phyloP scores from a whole-genome alignment of 352 stramenopile genomes.

The Phytopythium cucurbitacearum region DNA sequence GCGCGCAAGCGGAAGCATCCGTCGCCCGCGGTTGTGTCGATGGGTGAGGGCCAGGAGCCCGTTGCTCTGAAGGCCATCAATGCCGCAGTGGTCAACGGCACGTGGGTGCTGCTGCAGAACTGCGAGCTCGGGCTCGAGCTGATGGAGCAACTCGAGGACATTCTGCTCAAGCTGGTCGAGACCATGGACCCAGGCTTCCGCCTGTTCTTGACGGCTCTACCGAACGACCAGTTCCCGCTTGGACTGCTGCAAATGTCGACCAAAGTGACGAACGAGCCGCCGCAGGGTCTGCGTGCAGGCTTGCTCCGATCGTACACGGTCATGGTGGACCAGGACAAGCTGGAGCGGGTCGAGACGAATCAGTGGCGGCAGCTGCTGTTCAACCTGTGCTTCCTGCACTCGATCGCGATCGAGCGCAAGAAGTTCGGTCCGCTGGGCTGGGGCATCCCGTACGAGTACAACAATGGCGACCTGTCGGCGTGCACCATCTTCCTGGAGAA shows the following conservation, averaged over 20 bases:
- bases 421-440: slow-evolving; percentile 98
- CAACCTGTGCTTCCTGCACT: slow-evolving; percentile 97
- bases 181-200: slow-evolving; percentile 96
- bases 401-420: slow-evolving; percentile 96
- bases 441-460: slow-evolving; percentile 99
- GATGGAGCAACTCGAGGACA: slow-evolving; percentile 99
- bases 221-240: slow-evolving; percentile 95
- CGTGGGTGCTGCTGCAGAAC: slow-evolving; percentile 98
- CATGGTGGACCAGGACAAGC: slow-evolving; percentile 98
- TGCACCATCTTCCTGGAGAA: slow-evolving; percentile 99
- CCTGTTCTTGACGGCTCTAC: slow-evolving; percentile 97
- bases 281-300: slow-evolving; percentile 93
- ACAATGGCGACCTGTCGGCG: slow-evolving; percentile 96
- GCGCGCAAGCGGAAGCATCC: slow-evolving; percentile 96
- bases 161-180: slow-evolving; percentile 94
- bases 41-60: slow-evolving; percentile 98
- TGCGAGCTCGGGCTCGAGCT: slow-evolving; percentile 97
- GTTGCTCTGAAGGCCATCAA: slow-evolving; percentile 97
- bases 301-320: slow-evolving; percentile 96
- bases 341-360: slow-evolving; percentile 94
- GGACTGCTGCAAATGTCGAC: slow-evolving; percentile 98
- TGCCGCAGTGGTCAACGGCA: slow-evolving; percentile 94
- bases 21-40: slow-evolving; percentile 94
- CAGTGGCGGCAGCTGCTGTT: slow-evolving; percentile 98
- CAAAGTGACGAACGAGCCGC: slow-evolving; percentile 98